Conservation (phyloP, 2,329 filamentous ascomycete species). For the Pseudogymnoascus sp. region DNA sequence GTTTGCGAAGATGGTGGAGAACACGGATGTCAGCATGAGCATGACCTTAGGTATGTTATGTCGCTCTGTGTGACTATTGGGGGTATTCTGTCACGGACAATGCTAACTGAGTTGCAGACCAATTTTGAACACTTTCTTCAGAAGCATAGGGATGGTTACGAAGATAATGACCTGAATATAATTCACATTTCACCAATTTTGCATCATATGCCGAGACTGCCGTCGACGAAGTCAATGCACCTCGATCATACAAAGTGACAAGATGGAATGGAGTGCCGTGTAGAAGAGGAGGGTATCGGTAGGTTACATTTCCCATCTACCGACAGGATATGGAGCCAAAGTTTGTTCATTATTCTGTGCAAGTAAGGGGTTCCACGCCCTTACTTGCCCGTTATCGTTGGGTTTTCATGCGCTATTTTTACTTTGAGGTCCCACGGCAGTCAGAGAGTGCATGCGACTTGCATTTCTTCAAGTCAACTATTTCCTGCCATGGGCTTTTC, state of each 20-base stretch:
- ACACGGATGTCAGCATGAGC: constrained; percentile 70
- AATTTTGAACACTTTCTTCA: constrained; percentile 38
- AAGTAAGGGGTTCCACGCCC: not conserved
- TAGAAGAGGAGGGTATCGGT: not conserved
- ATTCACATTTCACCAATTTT: not conserved
- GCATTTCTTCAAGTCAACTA: not conserved
- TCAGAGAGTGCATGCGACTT: not conserved
- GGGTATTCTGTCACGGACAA: not conserved
- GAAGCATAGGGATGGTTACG: constrained; percentile 47
- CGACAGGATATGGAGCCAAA: not conserved
- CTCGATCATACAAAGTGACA: not conserved
- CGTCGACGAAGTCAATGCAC: not conserved
- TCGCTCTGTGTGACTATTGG: not conserved
- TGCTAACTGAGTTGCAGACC: not conserved
- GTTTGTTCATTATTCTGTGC: no score
- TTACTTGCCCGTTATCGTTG: not conserved
- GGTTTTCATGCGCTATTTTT: not conserved
- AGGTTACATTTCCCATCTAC: not conserved
- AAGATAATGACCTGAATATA: constrained; percentile 8
- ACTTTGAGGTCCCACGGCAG: not conserved
- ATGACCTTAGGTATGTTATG: constrained; percentile 58
- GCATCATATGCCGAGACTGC: not conserved
- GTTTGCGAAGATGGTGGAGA: constrained; percentile 98
- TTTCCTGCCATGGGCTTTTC: not conserved
- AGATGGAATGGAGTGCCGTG: not conserved